A percentile compares a stretch with the other conserved stretches of the same genome.
These are phyloP conservation scores for Aureobasidium sp. DNA, from an alignment of 2,329 filamentous ascomycete genomes.

Conservation along the genomic window DNA sequence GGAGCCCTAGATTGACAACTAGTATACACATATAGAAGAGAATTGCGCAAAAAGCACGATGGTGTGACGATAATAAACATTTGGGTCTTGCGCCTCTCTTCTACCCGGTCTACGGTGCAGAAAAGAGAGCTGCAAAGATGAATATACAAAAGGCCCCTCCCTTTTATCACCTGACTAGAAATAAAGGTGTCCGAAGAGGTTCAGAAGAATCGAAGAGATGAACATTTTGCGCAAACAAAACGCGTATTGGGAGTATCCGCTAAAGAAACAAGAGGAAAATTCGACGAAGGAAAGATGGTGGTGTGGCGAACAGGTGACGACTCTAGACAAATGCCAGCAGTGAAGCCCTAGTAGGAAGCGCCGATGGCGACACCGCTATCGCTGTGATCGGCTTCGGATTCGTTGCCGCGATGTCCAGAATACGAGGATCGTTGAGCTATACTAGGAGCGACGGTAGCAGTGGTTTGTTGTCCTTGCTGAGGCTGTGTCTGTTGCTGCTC, in stretches of 20 bases:
- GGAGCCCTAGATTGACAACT: background rate
- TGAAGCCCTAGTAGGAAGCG: constrained; percentile 17
- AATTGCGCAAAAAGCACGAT: background rate
- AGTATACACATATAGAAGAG: background rate
- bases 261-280: constrained; percentile 3
- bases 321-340: background rate
- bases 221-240: background rate
- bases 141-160: background rate
- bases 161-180: background rate
- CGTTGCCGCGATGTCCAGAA: constrained; percentile 10
- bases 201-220: background rate
- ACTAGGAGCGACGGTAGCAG: constrained; percentile 3
- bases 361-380: constrained; percentile 21
- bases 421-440: constrained; percentile 10
- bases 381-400: constrained; percentile 18
- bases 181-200: background rate
- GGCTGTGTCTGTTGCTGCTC: constrained; percentile 17
- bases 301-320: background rate
- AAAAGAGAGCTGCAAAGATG: background rate
- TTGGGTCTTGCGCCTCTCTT: background rate
- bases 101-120: background rate
- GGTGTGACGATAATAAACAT: background rate
- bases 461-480: constrained; percentile 11
- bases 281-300: background rate
- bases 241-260: constrained; percentile 10